Evolutionary conservation across 2,329 filamentous ascomycete genomes (phyloP).

Genomic region (Colletotrichum nymphaeae): DNA sequence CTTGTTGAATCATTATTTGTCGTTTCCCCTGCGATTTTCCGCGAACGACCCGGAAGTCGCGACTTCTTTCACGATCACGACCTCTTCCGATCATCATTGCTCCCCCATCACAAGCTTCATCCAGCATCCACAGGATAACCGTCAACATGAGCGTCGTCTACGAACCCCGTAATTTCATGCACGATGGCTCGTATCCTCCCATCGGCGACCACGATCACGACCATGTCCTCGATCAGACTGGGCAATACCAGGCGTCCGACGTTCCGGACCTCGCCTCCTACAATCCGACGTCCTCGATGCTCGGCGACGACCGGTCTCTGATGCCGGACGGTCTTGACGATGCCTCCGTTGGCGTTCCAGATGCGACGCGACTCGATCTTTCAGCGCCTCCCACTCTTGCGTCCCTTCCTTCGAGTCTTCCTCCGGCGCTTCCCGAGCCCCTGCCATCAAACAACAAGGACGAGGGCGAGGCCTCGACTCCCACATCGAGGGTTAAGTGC

Average conservation of each 20-base stretch:
- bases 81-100: slow-evolving; percentile 13
- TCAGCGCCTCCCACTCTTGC: slow-evolving; percentile 38
- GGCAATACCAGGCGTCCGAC: slow-evolving; percentile 50
- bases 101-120: slow-evolving; percentile 21
- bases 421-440: slow-evolving; percentile 45
- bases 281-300: slow-evolving; percentile 51
- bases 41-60: slow-evolving; percentile 7
- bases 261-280: slow-evolving; percentile 57
- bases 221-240: slow-evolving; percentile 44
- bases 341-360: slow-evolving; percentile 51
- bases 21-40: background rate
- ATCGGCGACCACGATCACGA: slow-evolving; percentile 57
- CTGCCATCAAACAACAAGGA: slow-evolving; percentile 40
- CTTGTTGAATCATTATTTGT: background rate
- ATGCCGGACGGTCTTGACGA: slow-evolving; percentile 48
- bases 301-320: slow-evolving; percentile 50
- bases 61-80: slow-evolving; percentile 20
- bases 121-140: slow-evolving; percentile 36
- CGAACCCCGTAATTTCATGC: slow-evolving; percentile 60
- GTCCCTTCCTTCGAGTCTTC: slow-evolving; percentile 48
- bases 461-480: slow-evolving; percentile 29
- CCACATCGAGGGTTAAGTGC: slow-evolving; percentile 57
- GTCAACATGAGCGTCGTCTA: slow-evolving; percentile 63
- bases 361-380: slow-evolving; percentile 53
- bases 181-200: slow-evolving; percentile 59